Evolutionary conservation across 495 filamentous ascomycete species (phyloP).

Genomic region (Neurospora sp.): DNA sequence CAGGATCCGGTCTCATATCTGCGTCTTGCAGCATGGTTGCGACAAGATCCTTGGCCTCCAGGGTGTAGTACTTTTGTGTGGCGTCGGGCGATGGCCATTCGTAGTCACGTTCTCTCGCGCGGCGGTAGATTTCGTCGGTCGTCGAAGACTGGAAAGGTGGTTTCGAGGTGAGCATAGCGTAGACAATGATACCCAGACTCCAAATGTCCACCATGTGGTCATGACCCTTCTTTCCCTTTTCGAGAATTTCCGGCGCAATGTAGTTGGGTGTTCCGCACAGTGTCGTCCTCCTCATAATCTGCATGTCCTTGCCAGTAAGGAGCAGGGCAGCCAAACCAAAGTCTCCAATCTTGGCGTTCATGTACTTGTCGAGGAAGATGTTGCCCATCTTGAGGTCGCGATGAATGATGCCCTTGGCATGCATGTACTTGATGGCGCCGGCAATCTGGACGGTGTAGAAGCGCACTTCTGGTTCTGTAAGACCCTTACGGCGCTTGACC

Average conservation of each 20-base stretch:
- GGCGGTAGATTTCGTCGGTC: conserved; percentile 75
- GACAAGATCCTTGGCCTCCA: conserved; percentile 70
- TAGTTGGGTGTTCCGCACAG: conserved; percentile 98
- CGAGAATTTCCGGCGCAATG: conserved; percentile 90
- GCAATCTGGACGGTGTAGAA: conserved; percentile 89
- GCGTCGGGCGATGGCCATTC: conserved; percentile 57
- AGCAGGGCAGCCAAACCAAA: conserved; percentile 94
- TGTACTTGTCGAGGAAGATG: conserved; percentile 86
- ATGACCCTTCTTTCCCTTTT: conserved; percentile 77
- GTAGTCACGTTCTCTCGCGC: conserved; percentile 60
- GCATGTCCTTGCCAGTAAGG: conserved; percentile 74
- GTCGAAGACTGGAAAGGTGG: conserved; percentile 77
- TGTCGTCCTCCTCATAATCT: conserved; percentile 67
- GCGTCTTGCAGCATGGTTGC: conserved; percentile 65
- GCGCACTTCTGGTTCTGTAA: conserved; percentile 85
- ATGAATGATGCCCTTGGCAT: conserved; percentile 89
- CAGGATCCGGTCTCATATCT: conserved; percentile 62
- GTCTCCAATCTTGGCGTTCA: conserved; percentile 97
- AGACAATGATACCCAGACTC: conserved; percentile 95
- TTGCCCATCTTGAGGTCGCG: conserved; percentile 97
- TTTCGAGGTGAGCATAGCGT: conserved; percentile 83
- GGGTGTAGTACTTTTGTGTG: conserved; percentile 40
- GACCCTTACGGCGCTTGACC: conserved; percentile 75
- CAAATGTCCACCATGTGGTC: conserved; percentile 90
- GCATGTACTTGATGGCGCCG: conserved; percentile 94